Percentiles rank a stretch among this genome's conserved stretches.
These are phyloP conservation scores for Corymbia maculata DNA, from an alignment of 345 rosid species.

Conservation along the genomic window DNA sequence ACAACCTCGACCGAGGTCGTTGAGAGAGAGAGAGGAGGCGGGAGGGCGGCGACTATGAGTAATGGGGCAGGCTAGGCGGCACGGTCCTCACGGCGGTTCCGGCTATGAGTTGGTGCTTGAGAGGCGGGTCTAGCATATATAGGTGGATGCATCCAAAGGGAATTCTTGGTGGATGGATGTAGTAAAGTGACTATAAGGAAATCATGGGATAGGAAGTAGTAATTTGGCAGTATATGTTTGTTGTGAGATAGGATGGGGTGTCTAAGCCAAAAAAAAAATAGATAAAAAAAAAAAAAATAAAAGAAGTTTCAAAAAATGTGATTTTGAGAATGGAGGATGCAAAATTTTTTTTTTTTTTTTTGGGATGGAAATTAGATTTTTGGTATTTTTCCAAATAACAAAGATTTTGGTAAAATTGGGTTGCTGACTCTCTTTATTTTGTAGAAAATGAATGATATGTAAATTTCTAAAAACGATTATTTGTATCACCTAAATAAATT, in stretches of 20 bases:
- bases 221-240: neutral
- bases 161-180: neutral
- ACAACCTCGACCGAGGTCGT: neutral
- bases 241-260: neutral
- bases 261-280: neutral
- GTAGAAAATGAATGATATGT: too few species aligned
- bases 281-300: too few species aligned
- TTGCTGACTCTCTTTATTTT: accelerated
- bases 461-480: too few species aligned
- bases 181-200: neutral
- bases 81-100: neutral
- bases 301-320: too few species aligned
- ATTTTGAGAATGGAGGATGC: neutral
- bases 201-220: neutral
- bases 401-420: neutral
- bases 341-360: too few species aligned
- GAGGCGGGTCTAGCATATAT: neutral
- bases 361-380: too few species aligned
- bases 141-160: neutral
- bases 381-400: neutral
- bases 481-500: too few species aligned
- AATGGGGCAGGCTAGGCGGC: neutral
- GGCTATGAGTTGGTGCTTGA: neutral
- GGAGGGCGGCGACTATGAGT: neutral
- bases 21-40: neutral